A percentile compares a stretch with the other conserved stretches of the same genome.
Conservation (phyloP, 2,329 filamentous ascomycete species). For the Colletotrichum ledebouriae region DNA sequence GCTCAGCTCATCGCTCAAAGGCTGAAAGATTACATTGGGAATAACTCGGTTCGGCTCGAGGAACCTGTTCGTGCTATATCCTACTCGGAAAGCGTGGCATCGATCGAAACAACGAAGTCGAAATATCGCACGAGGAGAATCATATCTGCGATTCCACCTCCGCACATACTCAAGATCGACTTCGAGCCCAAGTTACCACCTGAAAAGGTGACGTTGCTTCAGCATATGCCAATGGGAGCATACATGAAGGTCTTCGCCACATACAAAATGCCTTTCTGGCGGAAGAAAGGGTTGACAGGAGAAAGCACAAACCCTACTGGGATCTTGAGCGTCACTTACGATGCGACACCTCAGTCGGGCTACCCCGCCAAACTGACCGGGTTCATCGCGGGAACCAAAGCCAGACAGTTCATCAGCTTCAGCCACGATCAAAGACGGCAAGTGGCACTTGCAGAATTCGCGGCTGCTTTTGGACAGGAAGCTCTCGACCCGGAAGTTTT, state of each 20-base stretch:
- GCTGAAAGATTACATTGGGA: conserved; percentile 23
- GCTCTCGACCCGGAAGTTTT: conserved; percentile 40
- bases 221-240: conserved; percentile 41
- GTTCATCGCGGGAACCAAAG: conserved; percentile 38
- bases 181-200: conserved; percentile 39
- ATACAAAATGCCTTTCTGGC: conserved; percentile 42
- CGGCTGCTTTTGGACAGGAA: conserved; percentile 39
- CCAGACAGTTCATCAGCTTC: conserved; percentile 36
- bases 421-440: conserved; percentile 33
- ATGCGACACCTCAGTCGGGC: conserved; percentile 27
- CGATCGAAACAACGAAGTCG: conserved; percentile 20
- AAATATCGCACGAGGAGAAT: conserved; percentile 22
- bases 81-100: conserved; percentile 29
- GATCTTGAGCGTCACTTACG: conserved; percentile 31
- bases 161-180: conserved; percentile 34
- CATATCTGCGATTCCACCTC: conserved; percentile 39
- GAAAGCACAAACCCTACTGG: conserved; percentile 35
- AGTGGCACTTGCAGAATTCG: conserved; percentile 41
- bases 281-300: conserved; percentile 36
- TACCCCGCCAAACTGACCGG: conserved; percentile 35
- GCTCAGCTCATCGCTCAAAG: conserved; percentile 39
- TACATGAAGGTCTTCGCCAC: conserved; percentile 39
- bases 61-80: conserved; percentile 31
- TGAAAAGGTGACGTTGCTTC: conserved; percentile 30
- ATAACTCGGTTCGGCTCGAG: conserved; percentile 33